Evolutionary conservation across 768 basidiomycete genomes (phyloP).

Genomic region (Dacryopinax primogenitus): DNA sequence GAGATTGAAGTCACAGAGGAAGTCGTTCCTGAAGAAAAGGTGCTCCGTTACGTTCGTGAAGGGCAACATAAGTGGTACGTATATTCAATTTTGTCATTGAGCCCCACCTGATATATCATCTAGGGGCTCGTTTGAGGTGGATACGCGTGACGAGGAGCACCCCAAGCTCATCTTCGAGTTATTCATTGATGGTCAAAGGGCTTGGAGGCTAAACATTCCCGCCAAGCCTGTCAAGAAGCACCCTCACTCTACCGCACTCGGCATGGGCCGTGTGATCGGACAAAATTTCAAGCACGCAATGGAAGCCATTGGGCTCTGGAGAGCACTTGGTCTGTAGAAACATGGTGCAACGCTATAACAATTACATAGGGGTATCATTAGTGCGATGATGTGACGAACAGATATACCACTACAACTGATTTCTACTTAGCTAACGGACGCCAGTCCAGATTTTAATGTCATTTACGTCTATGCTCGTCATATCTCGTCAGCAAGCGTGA

Average conservation of each 20-base stretch:
- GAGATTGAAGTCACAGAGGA: constrained; percentile 22
- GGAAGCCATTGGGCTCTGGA: neutral
- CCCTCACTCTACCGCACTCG: neutral
- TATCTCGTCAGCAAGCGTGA: neutral
- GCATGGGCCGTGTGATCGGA: neutral
- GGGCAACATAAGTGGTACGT: constrained; percentile 58
- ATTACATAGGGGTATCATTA: neutral
- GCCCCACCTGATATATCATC: neutral
- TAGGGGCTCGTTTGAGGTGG: constrained; percentile 58
- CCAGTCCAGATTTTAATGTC: neutral
- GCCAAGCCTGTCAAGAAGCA: neutral
- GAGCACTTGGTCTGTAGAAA: constrained; percentile 1
- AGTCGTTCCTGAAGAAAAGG: constrained; percentile 41
- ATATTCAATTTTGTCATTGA: neutral
- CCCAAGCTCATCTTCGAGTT: constrained; percentile 47
- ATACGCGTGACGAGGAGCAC: constrained; percentile 40
- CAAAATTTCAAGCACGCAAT: neutral
- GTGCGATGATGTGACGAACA: constrained; percentile 8
- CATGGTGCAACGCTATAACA: constrained; percentile 1
- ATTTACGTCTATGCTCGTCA: neutral
- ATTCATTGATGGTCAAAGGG: constrained; percentile 44
- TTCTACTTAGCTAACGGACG: neutral
- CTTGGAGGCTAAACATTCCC: constrained; percentile 30
- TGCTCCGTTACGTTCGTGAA: constrained; percentile 45
- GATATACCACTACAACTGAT: constrained; percentile 7